Conservation (phyloP, 257 asterid species). For the Solanum verrucosum region DNA sequence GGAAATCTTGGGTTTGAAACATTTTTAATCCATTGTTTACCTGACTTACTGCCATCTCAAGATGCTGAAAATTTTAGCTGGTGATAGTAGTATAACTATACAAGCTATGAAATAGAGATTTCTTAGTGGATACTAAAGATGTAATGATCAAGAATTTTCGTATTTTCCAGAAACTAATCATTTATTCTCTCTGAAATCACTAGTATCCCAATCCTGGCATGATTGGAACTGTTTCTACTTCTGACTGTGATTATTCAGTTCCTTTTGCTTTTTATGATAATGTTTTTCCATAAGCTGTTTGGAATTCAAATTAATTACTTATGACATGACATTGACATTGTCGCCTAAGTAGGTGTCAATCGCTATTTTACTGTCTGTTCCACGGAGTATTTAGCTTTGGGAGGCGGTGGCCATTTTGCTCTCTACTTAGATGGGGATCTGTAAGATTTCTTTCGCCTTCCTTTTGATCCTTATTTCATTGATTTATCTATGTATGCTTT, state of each 20-base stretch:
- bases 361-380: conserved; percentile 82
- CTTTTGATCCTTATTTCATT: neutral
- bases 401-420: conserved; percentile 92
- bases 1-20: neutral
- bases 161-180: neutral
- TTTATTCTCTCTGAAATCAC: neutral
- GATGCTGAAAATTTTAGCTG: neutral
- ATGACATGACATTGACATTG: conserved; percentile 1
- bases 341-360: conserved; percentile 46
- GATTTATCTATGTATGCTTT: neutral
- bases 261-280: neutral
- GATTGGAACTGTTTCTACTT: neutral
- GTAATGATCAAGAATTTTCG: neutral
- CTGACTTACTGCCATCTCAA: neutral
- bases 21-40: neutral
- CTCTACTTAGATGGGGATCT: conserved; percentile 81
- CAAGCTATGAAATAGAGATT: neutral
- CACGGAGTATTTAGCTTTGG: conserved; percentile 73
- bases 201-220: neutral
- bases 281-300: neutral
- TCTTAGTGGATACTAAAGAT: neutral
- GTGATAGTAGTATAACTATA: neutral
- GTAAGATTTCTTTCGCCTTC: conserved; percentile 37
- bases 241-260: neutral
- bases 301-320: neutral